Percentiles rank a stretch among this genome's conserved stretches.
phyloP scores from a whole-genome alignment of 768 basidiomycete species.

The Boletus rubroflammeus region DNA sequence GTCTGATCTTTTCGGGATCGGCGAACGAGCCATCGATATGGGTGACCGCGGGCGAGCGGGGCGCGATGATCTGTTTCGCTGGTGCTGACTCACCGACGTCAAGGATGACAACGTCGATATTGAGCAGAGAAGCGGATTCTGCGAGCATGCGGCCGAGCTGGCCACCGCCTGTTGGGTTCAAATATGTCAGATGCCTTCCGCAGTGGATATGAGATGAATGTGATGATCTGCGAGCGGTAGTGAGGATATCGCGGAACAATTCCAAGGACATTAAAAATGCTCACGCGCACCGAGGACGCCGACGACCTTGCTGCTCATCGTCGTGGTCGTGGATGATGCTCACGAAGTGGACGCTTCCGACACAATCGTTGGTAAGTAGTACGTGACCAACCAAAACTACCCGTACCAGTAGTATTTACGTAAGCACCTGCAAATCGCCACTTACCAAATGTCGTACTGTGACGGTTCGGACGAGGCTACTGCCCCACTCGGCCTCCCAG shows the following conservation, averaged over 20 bases:
- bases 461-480: too few species aligned
- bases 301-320: slow-evolving; percentile 27
- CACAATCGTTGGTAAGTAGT: background rate
- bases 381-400: background rate
- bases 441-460: too few species aligned
- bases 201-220: background rate
- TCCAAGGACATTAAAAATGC: background rate
- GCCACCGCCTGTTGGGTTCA: slow-evolving; percentile 68
- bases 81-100: slow-evolving; percentile 79
- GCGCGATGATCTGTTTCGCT: slow-evolving; percentile 82
- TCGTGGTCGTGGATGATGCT: background rate
- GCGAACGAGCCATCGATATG: slow-evolving; percentile 92
- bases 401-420: background rate
- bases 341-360: background rate
- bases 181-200: slow-evolving; percentile 1
- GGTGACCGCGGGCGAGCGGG: slow-evolving; percentile 41
- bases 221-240: slow-evolving; percentile 7
- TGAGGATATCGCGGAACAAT: slow-evolving; percentile 3
- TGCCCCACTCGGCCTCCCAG: too few species aligned
- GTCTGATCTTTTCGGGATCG: slow-evolving; percentile 70
- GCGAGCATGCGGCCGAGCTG: slow-evolving; percentile 98
- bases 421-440: background rate
- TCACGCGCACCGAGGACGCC: slow-evolving; percentile 33
- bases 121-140: slow-evolving; percentile 82
- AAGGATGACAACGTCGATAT: slow-evolving; percentile 78